Conservation (phyloP, 2,329 filamentous ascomycete genomes). For the Ophiocordyceps sinensis region DNA sequence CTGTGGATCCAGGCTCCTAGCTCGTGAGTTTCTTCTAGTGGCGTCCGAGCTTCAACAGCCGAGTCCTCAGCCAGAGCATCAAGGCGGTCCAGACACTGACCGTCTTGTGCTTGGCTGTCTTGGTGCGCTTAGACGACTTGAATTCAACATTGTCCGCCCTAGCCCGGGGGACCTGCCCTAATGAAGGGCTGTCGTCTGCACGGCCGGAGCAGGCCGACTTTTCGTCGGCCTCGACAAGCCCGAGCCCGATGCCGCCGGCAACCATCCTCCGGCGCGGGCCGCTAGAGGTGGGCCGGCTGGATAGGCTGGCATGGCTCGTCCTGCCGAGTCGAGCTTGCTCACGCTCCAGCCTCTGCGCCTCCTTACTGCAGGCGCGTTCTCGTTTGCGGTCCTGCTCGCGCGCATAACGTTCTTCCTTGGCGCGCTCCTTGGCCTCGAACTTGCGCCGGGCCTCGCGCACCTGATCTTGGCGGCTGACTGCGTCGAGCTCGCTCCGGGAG, state of each 20-base stretch:
- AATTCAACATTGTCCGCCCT: constrained; percentile 29
- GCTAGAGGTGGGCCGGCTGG: constrained; percentile 18
- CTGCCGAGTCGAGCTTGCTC: constrained; percentile 27
- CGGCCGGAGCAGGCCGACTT: constrained; percentile 29
- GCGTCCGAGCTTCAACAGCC: constrained; percentile 25
- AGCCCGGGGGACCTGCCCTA: constrained; percentile 11
- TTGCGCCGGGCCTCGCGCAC: constrained; percentile 47
- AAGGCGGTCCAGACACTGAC: constrained; percentile 49
- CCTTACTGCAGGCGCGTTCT: constrained; percentile 43
- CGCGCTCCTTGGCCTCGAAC: constrained; percentile 46
- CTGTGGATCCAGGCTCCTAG: background rate
- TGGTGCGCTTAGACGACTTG: constrained; percentile 25
- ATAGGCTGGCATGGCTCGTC: constrained; percentile 18
- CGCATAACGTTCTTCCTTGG: constrained; percentile 48
- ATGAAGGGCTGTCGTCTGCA: constrained; percentile 18
- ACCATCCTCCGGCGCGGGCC: constrained; percentile 12
- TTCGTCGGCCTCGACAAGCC: constrained; percentile 17
- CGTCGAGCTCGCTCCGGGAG: constrained; percentile 44
- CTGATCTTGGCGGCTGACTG: constrained; percentile 37
- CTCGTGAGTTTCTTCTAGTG: constrained; percentile 17
- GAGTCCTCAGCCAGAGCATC: constrained; percentile 49
- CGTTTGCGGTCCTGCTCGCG: constrained; percentile 42
- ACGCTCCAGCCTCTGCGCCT: constrained; percentile 36
- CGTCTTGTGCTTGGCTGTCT: constrained; percentile 43
- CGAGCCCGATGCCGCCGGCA: background rate